Evolutionary conservation across 768 basidiomycete genomes (phyloP).

Genomic region (Lentinula aciculospora): DNA sequence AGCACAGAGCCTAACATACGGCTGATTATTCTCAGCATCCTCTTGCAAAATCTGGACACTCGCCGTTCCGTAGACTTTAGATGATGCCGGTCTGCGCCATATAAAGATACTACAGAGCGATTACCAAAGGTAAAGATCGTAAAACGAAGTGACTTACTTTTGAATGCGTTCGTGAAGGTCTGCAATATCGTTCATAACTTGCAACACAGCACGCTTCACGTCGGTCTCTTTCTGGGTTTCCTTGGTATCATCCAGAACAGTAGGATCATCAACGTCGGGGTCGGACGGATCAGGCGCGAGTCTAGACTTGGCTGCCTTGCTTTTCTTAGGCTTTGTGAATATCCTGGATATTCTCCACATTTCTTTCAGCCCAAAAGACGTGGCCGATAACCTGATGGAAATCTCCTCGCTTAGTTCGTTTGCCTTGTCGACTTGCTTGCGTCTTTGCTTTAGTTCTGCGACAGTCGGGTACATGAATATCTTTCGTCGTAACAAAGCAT

Average conservation of each 20-base stretch:
- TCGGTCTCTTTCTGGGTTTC: conserved; percentile 33
- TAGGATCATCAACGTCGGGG: conserved; percentile 10
- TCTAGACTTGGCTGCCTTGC: conserved; percentile 19
- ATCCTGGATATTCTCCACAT: conserved; percentile 47
- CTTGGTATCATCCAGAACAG: conserved; percentile 24
- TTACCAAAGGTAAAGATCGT: background rate
- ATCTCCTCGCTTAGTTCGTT: conserved; percentile 47
- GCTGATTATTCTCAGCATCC: conserved; percentile 2
- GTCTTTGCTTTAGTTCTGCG: conserved; percentile 46
- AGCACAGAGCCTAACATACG: conserved; percentile 27
- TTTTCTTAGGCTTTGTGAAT: conserved; percentile 30
- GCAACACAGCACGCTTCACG: conserved; percentile 35
- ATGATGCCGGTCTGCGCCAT: conserved; percentile 55
- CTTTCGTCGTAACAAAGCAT: conserved; percentile 40
- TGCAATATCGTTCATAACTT: conserved; percentile 39
- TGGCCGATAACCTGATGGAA: conserved; percentile 38
- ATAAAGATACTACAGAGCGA: conserved; percentile 45
- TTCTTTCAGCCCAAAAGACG: conserved; percentile 43
- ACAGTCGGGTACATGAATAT: conserved; percentile 52
- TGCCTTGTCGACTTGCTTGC: conserved; percentile 42
- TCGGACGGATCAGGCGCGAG: conserved; percentile 1
- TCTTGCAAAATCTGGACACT: conserved; percentile 11
- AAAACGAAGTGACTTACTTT: conserved; percentile 37
- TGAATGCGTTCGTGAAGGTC: conserved; percentile 61
- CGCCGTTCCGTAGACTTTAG: conserved; percentile 44